These are phyloP conservation scores for Keithomyces neogunnii DNA, from an alignment of 2,329 filamentous ascomycete species.

Conservation along the genomic window DNA sequence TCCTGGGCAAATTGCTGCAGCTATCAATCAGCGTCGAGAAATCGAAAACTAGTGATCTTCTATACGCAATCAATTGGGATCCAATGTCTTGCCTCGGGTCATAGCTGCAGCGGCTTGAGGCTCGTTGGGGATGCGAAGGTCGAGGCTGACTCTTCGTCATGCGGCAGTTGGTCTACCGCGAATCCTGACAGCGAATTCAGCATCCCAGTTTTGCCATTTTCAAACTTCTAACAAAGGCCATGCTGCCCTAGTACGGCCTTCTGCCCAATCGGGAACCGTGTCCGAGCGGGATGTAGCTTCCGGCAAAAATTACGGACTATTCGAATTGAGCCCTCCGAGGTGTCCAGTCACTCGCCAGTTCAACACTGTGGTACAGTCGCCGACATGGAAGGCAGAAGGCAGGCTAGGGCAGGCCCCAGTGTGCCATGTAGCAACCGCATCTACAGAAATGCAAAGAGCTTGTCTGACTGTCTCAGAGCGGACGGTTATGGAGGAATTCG, in stretches of 20 bases:
- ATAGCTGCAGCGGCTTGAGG: conserved; percentile 11
- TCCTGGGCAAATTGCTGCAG: background rate
- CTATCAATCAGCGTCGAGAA: background rate
- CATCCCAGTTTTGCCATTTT: background rate
- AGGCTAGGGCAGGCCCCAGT: conserved; percentile 10
- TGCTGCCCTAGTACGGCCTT: conserved; percentile 12
- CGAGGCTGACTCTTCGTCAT: conserved; percentile 12
- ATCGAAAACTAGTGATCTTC: background rate
- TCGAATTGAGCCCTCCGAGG: background rate
- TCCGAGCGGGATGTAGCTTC: background rate
- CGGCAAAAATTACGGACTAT: background rate
- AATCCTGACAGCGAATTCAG: background rate
- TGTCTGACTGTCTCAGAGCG: background rate
- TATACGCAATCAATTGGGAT: background rate
- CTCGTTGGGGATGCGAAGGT: conserved; percentile 22
- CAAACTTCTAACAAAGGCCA: conserved; percentile 5
- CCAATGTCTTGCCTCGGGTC: conserved; percentile 3
- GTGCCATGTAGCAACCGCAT: background rate
- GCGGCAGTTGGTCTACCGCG: conserved; percentile 1
- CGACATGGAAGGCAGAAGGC: conserved; percentile 13
- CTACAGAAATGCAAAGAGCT: no score
- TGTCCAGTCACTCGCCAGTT: background rate
- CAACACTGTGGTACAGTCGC: conserved; percentile 2
- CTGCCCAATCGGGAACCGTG: conserved; percentile 1
- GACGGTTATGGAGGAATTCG: background rate